These are phyloP conservation scores for Metschnikowia amazonensis DNA, from an alignment of 805 yeast species.

Conservation along the genomic window DNA sequence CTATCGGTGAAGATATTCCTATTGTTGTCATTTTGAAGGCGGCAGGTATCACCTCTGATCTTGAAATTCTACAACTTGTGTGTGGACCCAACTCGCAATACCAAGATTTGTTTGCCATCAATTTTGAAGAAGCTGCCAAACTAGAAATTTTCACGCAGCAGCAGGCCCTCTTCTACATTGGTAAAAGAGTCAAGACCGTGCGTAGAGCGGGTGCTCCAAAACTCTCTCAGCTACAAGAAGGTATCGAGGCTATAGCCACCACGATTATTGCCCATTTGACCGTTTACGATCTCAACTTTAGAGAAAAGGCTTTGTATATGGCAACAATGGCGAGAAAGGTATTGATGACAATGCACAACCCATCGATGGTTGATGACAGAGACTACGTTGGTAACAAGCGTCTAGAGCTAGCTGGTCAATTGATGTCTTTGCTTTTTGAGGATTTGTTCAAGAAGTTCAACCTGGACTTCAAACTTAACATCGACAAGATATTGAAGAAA, in stretches of 20 bases:
- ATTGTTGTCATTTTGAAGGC: constrained; percentile 91
- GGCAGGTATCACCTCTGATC: constrained; percentile 87
- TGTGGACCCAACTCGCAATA: constrained; percentile 86
- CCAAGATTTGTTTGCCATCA: constrained; percentile 89
- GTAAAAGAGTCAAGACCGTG: constrained; percentile 86
- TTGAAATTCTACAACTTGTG: constrained; percentile 89
- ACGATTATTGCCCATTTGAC: constrained; percentile 94
- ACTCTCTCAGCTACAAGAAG: constrained; percentile 81
- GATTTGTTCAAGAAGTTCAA: constrained; percentile 96
- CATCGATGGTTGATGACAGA: constrained; percentile 95
- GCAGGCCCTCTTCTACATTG: constrained; percentile 89
- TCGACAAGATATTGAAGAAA: constrained; percentile 88
- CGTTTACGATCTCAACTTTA: constrained; percentile 77
- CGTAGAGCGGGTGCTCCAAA: constrained; percentile 84
- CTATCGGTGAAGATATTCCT: constrained; percentile 92
- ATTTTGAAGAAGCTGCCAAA: constrained; percentile 89
- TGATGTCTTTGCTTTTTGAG: constrained; percentile 91
- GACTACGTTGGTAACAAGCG: constrained; percentile 98
- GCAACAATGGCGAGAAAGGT: constrained; percentile 97
- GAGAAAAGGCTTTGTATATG: constrained; percentile 90
- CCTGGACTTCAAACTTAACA: constrained; percentile 87
- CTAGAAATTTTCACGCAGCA: constrained; percentile 84
- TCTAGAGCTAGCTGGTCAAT: constrained; percentile 93
- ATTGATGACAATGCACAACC: constrained; percentile 90
- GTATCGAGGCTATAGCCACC: constrained; percentile 93